Conservation (phyloP, 768 basidiomycete species). For the Rhodotorula kratochvilovae region DNA sequence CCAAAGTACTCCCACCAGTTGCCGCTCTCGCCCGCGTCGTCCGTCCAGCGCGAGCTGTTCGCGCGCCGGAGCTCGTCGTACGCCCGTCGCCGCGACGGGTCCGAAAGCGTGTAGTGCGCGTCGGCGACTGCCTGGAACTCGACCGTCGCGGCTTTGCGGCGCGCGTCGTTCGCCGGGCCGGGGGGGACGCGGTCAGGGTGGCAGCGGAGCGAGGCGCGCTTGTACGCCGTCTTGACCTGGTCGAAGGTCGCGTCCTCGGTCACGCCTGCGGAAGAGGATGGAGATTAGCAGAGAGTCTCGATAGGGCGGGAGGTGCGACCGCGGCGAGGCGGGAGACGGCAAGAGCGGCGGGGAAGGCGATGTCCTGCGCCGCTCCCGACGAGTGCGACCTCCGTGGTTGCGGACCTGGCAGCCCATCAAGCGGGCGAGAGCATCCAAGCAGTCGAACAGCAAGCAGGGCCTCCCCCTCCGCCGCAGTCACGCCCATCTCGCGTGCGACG, state of each 20-base stretch:
- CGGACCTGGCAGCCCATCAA: no score
- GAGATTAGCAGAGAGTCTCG: background rate
- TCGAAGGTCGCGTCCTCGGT: conserved; percentile 8
- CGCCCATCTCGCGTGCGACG: no score
- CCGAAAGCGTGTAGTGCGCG: conserved; percentile 30
- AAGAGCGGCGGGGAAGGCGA: no score
- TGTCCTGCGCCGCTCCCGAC: no score
- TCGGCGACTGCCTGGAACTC: conserved; percentile 40
- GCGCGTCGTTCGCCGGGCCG: conserved; percentile 9
- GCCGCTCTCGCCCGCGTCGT: background rate
- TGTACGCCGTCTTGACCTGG: conserved; percentile 41
- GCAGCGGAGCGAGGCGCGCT: conserved; percentile 26
- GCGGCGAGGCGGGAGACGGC: background rate
- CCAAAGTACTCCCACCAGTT: conserved; percentile 22
- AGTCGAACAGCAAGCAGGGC: no score
- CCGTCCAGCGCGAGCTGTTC: conserved; percentile 5
- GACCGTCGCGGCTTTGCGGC: conserved; percentile 21
- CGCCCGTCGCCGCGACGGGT: conserved; percentile 10
- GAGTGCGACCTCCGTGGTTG: no score
- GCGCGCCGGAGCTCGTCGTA: conserved; percentile 25
- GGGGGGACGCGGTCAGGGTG: conserved; percentile 40
- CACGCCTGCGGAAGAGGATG: conserved; percentile 10
- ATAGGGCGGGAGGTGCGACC: background rate
- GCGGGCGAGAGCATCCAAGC: no score
- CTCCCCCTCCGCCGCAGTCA: no score